phyloP scores from a whole-genome alignment of 2,329 filamentous ascomycete genomes.

The Phialophora macrospora region DNA sequence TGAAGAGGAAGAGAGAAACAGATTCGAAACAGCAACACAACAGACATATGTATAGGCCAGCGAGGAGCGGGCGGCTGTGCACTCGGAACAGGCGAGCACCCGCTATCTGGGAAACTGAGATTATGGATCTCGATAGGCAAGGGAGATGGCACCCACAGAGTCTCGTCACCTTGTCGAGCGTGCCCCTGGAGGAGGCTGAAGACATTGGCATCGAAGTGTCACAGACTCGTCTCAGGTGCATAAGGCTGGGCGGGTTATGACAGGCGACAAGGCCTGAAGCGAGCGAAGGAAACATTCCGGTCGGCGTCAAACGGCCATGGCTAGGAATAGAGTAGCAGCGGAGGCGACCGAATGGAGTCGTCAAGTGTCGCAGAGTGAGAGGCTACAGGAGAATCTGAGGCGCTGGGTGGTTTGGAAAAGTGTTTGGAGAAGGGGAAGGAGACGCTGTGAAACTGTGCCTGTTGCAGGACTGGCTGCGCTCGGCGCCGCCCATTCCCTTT shows the following conservation, averaged over 20 bases:
- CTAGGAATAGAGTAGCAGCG: conserved; percentile 20
- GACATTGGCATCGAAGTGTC: conserved; percentile 23
- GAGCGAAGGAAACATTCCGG: conserved; percentile 6
- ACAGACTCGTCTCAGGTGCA: conserved; percentile 31
- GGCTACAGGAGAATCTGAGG: conserved; percentile 24
- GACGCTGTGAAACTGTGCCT: conserved; percentile 1
- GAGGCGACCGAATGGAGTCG: conserved; percentile 13
- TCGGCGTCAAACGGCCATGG: conserved; percentile 14
- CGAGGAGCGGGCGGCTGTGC: conserved; percentile 19
- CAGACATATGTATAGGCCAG: conserved; percentile 34
- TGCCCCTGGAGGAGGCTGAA: conserved; percentile 30
- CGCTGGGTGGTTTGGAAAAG: conserved; percentile 33
- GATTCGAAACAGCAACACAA: conserved; percentile 24
- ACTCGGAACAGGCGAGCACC: conserved; percentile 16
- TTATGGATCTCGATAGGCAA: conserved; percentile 34
- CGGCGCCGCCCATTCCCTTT: background rate
- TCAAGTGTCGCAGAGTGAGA: conserved; percentile 30
- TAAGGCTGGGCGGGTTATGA: conserved; percentile 19
- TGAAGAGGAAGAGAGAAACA: conserved; percentile 25
- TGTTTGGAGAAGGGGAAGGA: conserved; percentile 25
- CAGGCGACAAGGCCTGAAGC: conserved; percentile 22
- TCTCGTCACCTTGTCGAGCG: conserved; percentile 33
- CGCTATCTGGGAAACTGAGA: conserved; percentile 24
- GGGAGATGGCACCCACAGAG: conserved; percentile 32
- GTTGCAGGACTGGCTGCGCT: background rate